Evolutionary conservation across 1,139 yeast genomes (phyloP).

Genomic region (Meyerozyma carpophila): DNA sequence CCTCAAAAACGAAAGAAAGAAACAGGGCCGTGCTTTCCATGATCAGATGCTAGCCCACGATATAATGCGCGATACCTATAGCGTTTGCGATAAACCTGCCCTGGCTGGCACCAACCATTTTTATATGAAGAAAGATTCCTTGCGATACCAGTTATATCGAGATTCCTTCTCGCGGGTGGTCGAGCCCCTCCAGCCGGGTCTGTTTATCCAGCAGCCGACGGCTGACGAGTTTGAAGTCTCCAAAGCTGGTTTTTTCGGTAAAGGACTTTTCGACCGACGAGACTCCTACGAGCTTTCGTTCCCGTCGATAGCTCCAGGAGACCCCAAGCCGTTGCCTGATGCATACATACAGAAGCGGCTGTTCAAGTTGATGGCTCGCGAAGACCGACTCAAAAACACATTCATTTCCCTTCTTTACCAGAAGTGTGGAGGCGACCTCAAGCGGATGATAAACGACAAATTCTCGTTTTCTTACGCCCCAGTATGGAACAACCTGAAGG

Average conservation of each 20-base stretch:
- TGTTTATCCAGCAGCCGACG: background rate
- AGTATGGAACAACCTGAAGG: conserved; percentile 20
- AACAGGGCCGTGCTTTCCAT: background rate
- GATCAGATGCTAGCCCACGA: background rate
- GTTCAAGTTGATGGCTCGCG: background rate
- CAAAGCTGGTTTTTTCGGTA: background rate
- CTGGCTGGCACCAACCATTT: background rate
- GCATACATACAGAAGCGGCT: background rate
- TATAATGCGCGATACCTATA: background rate
- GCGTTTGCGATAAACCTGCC: background rate
- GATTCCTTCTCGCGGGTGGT: background rate
- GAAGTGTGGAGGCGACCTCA: conserved; percentile 7
- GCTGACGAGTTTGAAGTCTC: background rate
- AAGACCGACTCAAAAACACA: background rate
- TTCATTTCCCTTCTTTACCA: background rate
- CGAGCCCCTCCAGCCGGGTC: background rate
- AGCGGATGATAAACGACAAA: conserved; percentile 13
- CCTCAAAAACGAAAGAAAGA: conserved; percentile 20
- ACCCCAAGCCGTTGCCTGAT: background rate
- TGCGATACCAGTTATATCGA: background rate
- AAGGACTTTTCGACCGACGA: background rate
- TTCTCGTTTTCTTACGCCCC: conserved; percentile 17
- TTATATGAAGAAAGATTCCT: background rate
- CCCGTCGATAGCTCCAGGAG: background rate
- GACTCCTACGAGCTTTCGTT: background rate